Evolutionary conservation across 805 yeast species (phyloP), one percentile per base, ranked within the genome.

Genomic region (Spathaspora gorwiae): DNA sequence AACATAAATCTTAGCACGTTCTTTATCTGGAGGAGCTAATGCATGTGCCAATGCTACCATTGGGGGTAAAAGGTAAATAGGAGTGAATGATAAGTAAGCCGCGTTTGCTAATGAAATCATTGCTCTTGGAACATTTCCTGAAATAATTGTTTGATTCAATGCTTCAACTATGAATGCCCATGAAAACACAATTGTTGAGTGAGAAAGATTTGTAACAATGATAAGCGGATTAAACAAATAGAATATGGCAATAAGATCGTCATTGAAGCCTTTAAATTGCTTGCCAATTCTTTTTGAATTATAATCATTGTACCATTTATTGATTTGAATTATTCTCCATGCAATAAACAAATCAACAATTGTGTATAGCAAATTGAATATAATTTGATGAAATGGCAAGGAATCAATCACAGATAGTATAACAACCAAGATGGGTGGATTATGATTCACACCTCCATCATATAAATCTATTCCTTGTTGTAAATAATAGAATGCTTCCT

Each of bases 401-500:
- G 26, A 37, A 34, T 68, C 51, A 14, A 79, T 38, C 6, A 66
- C 40, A 9, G 74, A 67, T 57, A 84, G 72, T 1, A 80, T 47
- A 2, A 72, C 65, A 32, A 88, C 73, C 19, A 92, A 56, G 14
- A 90, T 59, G 3, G 97, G 96, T 3, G 95, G 81, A 54, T 89
- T 96, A 62, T 89, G 92, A 32, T 84, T 84, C 13, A 90, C 81
- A 24, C 95, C 95, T 8, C 97, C 97, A 49, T 80, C 80, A 56
- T 89, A 92, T 7, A 89, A 80, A 39, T 81, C 74, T 42, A 85
- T 69, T 15, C 72, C 73, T 54, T 81, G 76, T 3, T 70, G 60
- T 45, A 79, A 64, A 42, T 87, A 72, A 53, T 76, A 87, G 9
- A 86, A 66, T 5, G 72, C 68, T 44, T 66, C 74, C 46, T 56